Percentiles rank a stretch among this genome's conserved stretches.
Evolutionary conservation across 2,329 filamentous ascomycete genomes (phyloP).

Genomic region (Arthroderma sp.): DNA sequence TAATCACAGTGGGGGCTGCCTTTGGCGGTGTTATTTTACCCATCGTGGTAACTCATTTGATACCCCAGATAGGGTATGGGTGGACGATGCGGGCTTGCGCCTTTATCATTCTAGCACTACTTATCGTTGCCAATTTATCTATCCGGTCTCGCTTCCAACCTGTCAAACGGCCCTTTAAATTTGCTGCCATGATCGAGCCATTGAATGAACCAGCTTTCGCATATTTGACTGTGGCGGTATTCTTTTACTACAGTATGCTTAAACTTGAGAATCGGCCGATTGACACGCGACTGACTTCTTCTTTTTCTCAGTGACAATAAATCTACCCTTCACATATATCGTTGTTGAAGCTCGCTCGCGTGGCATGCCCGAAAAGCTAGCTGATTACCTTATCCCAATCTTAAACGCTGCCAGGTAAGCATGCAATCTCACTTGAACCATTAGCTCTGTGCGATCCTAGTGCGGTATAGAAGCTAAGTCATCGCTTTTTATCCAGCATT

Average conservation of each 20-base stretch:
- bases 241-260: slow-evolving; percentile 27
- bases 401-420: slow-evolving; percentile 14
- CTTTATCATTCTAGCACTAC: slow-evolving; percentile 48
- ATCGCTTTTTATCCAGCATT: background rate
- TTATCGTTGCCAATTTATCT: slow-evolving; percentile 40
- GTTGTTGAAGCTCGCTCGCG: slow-evolving; percentile 11
- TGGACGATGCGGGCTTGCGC: slow-evolving; percentile 46
- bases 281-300: background rate
- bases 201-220: slow-evolving; percentile 35
- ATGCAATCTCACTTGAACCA: background rate
- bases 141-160: slow-evolving; percentile 34
- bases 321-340: slow-evolving; percentile 10
- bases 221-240: slow-evolving; percentile 33
- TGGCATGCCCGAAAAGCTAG: slow-evolving; percentile 13
- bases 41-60: slow-evolving; percentile 32
- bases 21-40: slow-evolving; percentile 43
- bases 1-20: slow-evolving; percentile 46
- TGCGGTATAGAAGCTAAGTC: background rate
- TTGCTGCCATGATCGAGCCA: slow-evolving; percentile 35
- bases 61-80: slow-evolving; percentile 35
- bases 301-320: slow-evolving; percentile 1
- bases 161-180: slow-evolving; percentile 27
- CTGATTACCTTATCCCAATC: slow-evolving; percentile 17
- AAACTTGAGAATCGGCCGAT: background rate
- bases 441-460: background rate